A percentile compares a stretch with the other conserved stretches of the same genome.
phyloP scores from a whole-genome alignment of 257 asterid genomes.

The Gentiana macrophylla region DNA sequence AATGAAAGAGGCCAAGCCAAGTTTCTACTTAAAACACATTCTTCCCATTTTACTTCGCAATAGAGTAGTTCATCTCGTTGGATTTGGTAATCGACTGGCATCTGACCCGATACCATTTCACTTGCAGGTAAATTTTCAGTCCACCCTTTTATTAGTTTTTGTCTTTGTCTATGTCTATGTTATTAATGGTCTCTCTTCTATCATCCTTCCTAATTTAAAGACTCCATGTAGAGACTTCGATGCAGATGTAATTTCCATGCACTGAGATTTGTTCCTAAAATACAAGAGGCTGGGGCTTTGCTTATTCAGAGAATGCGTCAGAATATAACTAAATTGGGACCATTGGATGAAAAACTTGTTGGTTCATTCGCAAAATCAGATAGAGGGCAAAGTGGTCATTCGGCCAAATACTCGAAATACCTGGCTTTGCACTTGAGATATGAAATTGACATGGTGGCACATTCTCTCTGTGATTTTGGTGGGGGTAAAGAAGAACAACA shows the following conservation, averaged over 20 bases:
- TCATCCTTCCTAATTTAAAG: constrained; percentile 62
- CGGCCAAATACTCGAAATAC: constrained; percentile 51
- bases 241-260: constrained; percentile 99
- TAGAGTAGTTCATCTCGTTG: constrained; percentile 85
- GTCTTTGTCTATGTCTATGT: constrained; percentile 7
- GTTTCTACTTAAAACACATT: constrained; percentile 72
- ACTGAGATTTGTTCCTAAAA: constrained; percentile 80
- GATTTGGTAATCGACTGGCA: constrained; percentile 99
- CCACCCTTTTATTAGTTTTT: constrained; percentile 5
- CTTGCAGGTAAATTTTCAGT: constrained; percentile 54
- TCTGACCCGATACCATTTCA: constrained; percentile 81
- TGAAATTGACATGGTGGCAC: constrained; percentile 99
- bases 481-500: constrained; percentile 76
- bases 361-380: constrained; percentile 56
- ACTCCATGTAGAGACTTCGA: constrained; percentile 96
- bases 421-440: constrained; percentile 90
- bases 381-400: constrained; percentile 41
- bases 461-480: constrained; percentile 86
- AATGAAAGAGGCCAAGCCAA: constrained; percentile 90
- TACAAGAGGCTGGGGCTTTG: constrained; percentile 81
- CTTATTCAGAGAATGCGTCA: constrained; percentile 86
- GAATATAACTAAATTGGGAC: constrained; percentile 64
- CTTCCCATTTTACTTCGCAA: constrained; percentile 83
- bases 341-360: constrained; percentile 73
- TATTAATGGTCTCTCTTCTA: constrained; percentile 13